A percentile compares a stretch with the other conserved stretches of the same genome.
phyloP scores from a whole-genome alignment of 352 stramenopile genomes.

The Pythium utonaiense region DNA sequence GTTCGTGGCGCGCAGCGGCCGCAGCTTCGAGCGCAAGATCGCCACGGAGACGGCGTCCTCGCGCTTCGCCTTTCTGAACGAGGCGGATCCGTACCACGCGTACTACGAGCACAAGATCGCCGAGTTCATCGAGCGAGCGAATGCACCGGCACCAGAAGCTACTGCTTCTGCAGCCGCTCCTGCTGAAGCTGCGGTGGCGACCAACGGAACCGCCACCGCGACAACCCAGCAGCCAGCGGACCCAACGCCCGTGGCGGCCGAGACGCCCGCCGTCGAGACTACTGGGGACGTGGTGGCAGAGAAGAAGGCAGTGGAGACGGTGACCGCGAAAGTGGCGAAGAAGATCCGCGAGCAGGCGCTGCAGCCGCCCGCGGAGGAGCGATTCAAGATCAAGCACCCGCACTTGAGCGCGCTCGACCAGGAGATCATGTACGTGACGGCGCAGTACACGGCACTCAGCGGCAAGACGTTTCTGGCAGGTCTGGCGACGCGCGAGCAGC shows the following conservation, averaged over 20 bases:
- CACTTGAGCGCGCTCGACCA: constrained; percentile 91
- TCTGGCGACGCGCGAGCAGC: constrained; percentile 93
- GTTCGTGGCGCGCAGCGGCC: constrained; percentile 98
- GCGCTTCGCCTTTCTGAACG: constrained; percentile 97
- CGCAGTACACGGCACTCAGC: constrained; percentile 96
- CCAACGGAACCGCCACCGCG: background rate
- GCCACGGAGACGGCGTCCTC: constrained; percentile 92
- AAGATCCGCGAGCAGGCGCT: constrained; percentile 92
- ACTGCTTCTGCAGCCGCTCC: constrained; percentile 11
- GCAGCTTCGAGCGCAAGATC: constrained; percentile 97
- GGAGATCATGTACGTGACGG: constrained; percentile 98
- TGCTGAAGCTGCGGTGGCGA: constrained; percentile 25
- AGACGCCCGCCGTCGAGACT: constrained; percentile 30
- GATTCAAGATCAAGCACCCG: constrained; percentile 87
- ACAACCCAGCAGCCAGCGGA: constrained; percentile 18
- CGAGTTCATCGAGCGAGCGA: constrained; percentile 66
- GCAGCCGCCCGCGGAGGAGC: constrained; percentile 53
- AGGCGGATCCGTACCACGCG: constrained; percentile 94
- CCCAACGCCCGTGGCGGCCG: constrained; percentile 25
- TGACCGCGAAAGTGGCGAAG: constrained; percentile 82
- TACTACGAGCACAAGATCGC: constrained; percentile 98
- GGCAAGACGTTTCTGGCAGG: constrained; percentile 94
- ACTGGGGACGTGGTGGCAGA: constrained; percentile 71
- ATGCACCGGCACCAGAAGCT: constrained; percentile 10
- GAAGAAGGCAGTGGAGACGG: constrained; percentile 78